These are phyloP conservation scores for Herpetospermum pedunculosum DNA, from an alignment of 306 rosid genomes.

Conservation along the genomic window DNA sequence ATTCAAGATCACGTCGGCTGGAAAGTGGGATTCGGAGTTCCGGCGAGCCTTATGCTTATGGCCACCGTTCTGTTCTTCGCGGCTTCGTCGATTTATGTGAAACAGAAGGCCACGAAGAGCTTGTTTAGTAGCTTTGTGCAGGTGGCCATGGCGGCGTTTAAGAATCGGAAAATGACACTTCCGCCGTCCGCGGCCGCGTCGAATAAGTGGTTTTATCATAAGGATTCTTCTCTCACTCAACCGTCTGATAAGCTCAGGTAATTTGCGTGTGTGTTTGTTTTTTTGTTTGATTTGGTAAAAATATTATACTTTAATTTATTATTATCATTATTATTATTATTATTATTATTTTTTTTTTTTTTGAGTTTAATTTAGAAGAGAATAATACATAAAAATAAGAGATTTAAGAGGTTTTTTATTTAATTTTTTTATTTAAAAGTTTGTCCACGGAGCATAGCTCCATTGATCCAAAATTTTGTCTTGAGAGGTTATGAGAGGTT, in stretches of 20 bases:
- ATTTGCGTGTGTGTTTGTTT: neutral
- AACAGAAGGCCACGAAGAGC: constrained; percentile 34
- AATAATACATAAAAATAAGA: too few species aligned
- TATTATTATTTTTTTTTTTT: too few species aligned
- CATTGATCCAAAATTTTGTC: too few species aligned
- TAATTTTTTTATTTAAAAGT: too few species aligned
- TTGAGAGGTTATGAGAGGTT: too few species aligned
- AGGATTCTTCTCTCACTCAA: constrained; percentile 28
- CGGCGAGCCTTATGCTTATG: constrained; percentile 42
- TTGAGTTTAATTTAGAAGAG: too few species aligned
- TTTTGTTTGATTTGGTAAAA: too few species aligned
- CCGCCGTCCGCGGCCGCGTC: constrained; percentile 18
- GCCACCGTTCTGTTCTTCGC: constrained; percentile 31
- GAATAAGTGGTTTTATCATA: constrained; percentile 19
- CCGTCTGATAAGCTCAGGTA: constrained; percentile 61
- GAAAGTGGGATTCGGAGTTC: constrained; percentile 62
- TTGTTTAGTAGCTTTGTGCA: constrained; percentile 37
- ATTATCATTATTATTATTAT: too few species aligned
- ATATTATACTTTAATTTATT: too few species aligned
- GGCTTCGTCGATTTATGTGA: constrained; percentile 40
- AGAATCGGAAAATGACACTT: constrained; percentile 28
- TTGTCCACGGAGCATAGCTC: too few species aligned
- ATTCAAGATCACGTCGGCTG: constrained; percentile 50
- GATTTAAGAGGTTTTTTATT: too few species aligned
- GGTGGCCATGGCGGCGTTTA: constrained; percentile 35